Evolutionary conservation across 352 stramenopile species (phyloP).

Genomic region (Phytophthora tentaculata): DNA sequence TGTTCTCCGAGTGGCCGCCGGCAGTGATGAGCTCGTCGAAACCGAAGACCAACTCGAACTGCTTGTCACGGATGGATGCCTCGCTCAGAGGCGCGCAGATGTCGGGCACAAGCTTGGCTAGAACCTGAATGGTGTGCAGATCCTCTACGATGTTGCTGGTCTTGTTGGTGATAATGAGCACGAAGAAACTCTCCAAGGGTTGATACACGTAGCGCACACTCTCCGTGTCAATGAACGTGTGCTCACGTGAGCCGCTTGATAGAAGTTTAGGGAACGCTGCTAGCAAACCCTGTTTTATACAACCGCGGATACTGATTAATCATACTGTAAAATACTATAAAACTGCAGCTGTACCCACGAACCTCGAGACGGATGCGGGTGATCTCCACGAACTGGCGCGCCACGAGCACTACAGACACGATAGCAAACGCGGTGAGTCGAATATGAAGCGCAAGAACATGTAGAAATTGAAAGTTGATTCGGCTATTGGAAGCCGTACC

Average conservation of each 20-base stretch:
- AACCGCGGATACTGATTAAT: not conserved
- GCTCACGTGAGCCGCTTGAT: conserved; percentile 92
- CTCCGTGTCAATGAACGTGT: conserved; percentile 99
- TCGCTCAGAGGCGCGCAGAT: conserved; percentile 95
- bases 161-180: conserved; percentile 99
- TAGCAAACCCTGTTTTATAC: conserved; percentile 88
- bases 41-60: conserved; percentile 99
- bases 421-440: conserved; percentile 10
- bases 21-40: conserved; percentile 99
- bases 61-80: conserved; percentile 94
- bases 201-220: conserved; percentile 99
- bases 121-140: conserved; percentile 97
- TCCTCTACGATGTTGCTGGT: conserved; percentile 99
- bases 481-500: conserved; percentile 47
- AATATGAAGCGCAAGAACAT: not conserved
- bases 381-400: conserved; percentile 99
- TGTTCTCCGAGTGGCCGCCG: conserved; percentile 97
- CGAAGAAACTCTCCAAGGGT: conserved; percentile 97
- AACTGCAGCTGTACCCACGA: conserved; percentile 1
- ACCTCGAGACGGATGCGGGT: conserved; percentile 97
- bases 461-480: not conserved
- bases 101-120: conserved; percentile 98
- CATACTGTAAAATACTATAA: not conserved
- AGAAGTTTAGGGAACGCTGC: conserved; percentile 99
- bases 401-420: conserved; percentile 88